Conservation (phyloP, 179 eudicot genomes). For the Monotropa hypopitys region DNA sequence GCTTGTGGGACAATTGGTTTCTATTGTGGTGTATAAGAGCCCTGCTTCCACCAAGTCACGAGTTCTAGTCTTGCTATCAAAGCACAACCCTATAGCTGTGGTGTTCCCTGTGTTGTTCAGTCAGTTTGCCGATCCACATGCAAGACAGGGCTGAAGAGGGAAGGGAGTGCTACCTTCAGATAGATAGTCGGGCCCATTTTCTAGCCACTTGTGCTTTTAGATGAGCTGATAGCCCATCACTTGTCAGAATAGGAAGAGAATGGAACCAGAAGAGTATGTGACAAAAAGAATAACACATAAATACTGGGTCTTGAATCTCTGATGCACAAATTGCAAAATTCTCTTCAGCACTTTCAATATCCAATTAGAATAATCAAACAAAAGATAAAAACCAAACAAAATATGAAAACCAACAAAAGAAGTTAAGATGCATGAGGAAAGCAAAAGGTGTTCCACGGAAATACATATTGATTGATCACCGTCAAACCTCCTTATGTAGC, state of each 20-base stretch:
- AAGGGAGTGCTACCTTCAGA: background rate
- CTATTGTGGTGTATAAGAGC: too few relatives aligned
- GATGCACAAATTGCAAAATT: background rate
- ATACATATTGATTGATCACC: background rate
- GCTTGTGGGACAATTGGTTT: too few relatives aligned
- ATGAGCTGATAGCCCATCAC: background rate
- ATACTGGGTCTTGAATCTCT: background rate
- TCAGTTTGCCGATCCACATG: background rate
- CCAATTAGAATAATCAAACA: background rate
- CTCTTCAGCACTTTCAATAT: background rate
- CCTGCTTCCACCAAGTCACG: too few relatives aligned
- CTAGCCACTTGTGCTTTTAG: background rate
- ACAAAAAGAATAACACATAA: background rate
- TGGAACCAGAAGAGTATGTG: background rate
- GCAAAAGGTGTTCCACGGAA: background rate
- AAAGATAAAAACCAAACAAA: too few relatives aligned
- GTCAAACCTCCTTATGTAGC: background rate
- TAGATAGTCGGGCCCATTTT: background rate
- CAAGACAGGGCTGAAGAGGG: background rate
- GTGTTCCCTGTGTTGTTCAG: too few relatives aligned
- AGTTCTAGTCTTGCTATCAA: too few relatives aligned
- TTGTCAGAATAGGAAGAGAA: too few relatives aligned
- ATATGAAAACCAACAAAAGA: background rate
- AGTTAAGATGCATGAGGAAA: background rate
- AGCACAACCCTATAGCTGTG: too few relatives aligned